Percentiles rank a stretch among this genome's conserved stretches.
These are phyloP conservation scores for Meredithiella fracta DNA, from an alignment of 2,329 filamentous ascomycete genomes.

Conservation along the genomic window DNA sequence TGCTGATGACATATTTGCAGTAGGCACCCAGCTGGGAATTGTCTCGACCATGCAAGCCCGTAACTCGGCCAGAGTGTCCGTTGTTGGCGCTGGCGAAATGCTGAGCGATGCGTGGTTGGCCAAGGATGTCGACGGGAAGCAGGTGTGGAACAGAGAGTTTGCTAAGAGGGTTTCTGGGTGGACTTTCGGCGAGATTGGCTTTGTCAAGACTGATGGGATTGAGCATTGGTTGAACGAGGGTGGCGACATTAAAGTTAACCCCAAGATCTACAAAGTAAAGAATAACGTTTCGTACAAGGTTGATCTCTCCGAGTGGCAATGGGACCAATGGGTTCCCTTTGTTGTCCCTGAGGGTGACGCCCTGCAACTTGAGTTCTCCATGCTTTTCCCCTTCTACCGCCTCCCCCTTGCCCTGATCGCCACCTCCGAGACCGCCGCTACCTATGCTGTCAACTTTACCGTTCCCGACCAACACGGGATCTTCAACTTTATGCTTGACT, in stretches of 20 bases:
- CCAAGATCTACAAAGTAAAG: constrained; percentile 85
- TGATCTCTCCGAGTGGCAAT: constrained; percentile 70
- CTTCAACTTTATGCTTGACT: constrained; percentile 96
- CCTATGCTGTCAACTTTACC: constrained; percentile 60
- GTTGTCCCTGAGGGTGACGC: constrained; percentile 50
- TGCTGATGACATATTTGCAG: constrained; percentile 65
- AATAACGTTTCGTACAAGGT: constrained; percentile 87
- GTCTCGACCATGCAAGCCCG: constrained; percentile 79
- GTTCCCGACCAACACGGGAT: constrained; percentile 96
- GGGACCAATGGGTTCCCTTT: constrained; percentile 62
- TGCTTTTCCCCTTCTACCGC: constrained; percentile 95
- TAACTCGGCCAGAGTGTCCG: constrained; percentile 78
- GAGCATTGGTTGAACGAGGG: constrained; percentile 47
- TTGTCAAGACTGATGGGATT: constrained; percentile 68
- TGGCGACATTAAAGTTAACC: constrained; percentile 50
- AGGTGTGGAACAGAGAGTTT: constrained; percentile 70
- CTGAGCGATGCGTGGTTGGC: constrained; percentile 81
- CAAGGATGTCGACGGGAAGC: constrained; percentile 26
- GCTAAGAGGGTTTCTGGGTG: constrained; percentile 75
- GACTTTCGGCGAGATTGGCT: constrained; percentile 88
- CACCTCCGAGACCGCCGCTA: constrained; percentile 48
- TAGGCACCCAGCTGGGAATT: constrained; percentile 66
- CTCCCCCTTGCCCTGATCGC: constrained; percentile 47
- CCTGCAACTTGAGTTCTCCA: constrained; percentile 91
- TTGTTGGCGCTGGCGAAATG: constrained; percentile 75